Evolutionary conservation across 768 basidiomycete species (phyloP), one percentile per base, ranked within the genome.

Genomic region (Pilatotrama ljubarskyi): DNA sequence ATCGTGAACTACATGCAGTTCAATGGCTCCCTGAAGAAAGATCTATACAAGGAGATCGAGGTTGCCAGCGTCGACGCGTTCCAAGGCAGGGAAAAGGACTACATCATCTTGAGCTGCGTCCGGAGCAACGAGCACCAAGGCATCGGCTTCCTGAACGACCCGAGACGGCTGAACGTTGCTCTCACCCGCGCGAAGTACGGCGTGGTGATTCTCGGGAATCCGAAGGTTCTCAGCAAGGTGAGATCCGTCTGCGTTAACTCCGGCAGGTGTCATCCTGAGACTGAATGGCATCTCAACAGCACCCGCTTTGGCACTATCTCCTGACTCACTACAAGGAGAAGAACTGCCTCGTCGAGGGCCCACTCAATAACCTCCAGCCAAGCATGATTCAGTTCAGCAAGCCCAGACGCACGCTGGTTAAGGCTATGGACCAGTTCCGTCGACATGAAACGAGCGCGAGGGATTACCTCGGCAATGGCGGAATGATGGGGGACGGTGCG

Each of bases 351-450:
- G 97, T 99, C 26, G 97, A 99, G 71, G 97, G 97, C 1, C 93
- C 97, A 2, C 80, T 99, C 46, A 98, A 85, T 75, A 98, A 99
- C 75, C 78, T 99, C 36, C 97, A 98, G 72, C 81, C 93, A 6
- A 96, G 94, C 76, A 96, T 99, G 95, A 99, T 99, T 61, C 97
- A 98, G 72, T 98, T 99, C 80, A 95, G 93, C 82, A 95, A 97
- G 76, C 97, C 97, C 32, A 86, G 94, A 58, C 88, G 94, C 54
- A 84, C 93, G 5, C 83, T 95, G 38, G 84, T 82, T 65, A 95
- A 95, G 73, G 89, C 92, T 15, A 90, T 94, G 86, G 93, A 96
- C 64, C 91, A 90, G 58, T 95, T 92, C 83, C 88, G 92, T 58
- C 85, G 95, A 51, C 93, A 96, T 70, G 95, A 98, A 73, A 91